These are phyloP conservation scores for Lasiodiplodia citricola DNA, from an alignment of 2,329 filamentous ascomycete species.

Conservation along the genomic window DNA sequence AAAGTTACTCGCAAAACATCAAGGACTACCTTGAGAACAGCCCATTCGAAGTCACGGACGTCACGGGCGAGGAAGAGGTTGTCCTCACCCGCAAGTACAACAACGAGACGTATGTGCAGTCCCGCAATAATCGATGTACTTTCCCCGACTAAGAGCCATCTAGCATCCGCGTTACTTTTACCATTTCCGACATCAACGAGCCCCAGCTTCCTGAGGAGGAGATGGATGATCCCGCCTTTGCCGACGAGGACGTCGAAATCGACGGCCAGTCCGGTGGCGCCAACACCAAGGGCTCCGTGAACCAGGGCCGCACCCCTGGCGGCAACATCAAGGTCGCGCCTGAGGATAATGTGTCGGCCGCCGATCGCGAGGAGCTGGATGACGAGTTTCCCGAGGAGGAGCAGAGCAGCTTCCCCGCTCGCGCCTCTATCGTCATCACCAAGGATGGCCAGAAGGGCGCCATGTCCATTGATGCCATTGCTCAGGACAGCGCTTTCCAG, in stretches of 20 bases:
- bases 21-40: constrained; percentile 88
- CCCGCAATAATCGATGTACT: not conserved
- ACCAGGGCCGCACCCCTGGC: constrained; percentile 57
- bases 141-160: constrained; percentile 14
- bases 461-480: constrained; percentile 83
- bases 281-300: constrained; percentile 62
- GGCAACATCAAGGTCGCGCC: constrained; percentile 61
- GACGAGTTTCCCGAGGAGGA: constrained; percentile 59
- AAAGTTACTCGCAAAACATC: constrained; percentile 76
- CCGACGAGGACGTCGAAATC: constrained; percentile 58
- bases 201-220: constrained; percentile 54
- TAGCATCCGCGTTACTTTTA: constrained; percentile 81
- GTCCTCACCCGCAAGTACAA: constrained; percentile 80
- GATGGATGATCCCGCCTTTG: constrained; percentile 61
- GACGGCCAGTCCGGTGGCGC: constrained; percentile 60
- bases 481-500: constrained; percentile 83
- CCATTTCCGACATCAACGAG: constrained; percentile 77
- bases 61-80: constrained; percentile 84
- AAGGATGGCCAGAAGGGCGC: constrained; percentile 79
- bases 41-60: constrained; percentile 80
- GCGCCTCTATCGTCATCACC: constrained; percentile 85
- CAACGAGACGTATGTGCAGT: constrained; percentile 79
- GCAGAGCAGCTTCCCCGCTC: constrained; percentile 73
- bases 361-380: constrained; percentile 61
- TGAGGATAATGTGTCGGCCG: constrained; percentile 62